Conservation (phyloP, 2,329 filamentous ascomycete genomes). For the Aspergillus vadensis region DNA sequence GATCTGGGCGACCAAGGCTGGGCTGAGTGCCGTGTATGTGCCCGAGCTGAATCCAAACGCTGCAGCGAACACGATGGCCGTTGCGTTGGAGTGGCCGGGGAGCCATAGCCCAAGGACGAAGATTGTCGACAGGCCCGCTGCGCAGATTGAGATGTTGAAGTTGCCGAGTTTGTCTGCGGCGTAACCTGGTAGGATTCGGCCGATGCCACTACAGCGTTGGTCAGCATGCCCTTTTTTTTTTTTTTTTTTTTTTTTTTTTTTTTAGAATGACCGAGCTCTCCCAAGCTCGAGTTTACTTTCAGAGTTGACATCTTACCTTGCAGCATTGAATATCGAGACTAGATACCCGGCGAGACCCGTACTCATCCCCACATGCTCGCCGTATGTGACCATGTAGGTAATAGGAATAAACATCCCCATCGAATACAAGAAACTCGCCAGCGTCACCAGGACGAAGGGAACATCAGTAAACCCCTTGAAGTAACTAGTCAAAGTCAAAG, state of each 20-base stretch:
- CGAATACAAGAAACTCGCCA: constrained; percentile 17
- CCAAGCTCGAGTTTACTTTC: too few relatives aligned
- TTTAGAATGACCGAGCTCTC: too few relatives aligned
- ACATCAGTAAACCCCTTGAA: too few relatives aligned
- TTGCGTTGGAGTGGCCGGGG: background rate
- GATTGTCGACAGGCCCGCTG: background rate
- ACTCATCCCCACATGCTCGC: background rate
- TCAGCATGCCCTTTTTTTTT: too few relatives aligned
- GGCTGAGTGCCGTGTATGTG: background rate
- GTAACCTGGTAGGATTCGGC: background rate
- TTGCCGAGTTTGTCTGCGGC: background rate
- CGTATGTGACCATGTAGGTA: constrained; percentile 8
- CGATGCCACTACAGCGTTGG: background rate
- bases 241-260: too few relatives aligned
- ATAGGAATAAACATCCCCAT: constrained; percentile 19
- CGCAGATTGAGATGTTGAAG: background rate
- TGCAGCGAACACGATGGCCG: background rate
- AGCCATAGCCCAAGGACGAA: constrained; percentile 5
- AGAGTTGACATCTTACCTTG: background rate
- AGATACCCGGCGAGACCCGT: background rate
- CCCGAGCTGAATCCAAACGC: constrained; percentile 4
- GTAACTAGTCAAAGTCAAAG: too few relatives aligned
- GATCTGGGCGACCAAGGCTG: constrained; percentile 22
- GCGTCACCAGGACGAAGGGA: constrained; percentile 7
- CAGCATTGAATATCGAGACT: constrained; percentile 1